Conservation (phyloP, 2,329 filamentous ascomycete species). For the Aspergillus sp. region DNA sequence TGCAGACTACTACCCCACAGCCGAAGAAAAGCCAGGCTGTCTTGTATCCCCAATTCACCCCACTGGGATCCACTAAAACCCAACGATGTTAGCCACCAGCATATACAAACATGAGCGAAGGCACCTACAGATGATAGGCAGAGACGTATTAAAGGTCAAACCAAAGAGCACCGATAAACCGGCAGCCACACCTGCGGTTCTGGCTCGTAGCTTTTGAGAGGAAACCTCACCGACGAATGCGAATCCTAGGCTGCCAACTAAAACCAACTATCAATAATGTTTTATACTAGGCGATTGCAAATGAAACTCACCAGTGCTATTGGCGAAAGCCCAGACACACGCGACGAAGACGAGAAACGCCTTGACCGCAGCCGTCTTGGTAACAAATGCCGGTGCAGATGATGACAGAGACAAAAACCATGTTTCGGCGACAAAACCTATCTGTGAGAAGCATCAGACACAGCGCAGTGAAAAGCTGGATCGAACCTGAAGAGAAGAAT, state of each 20-base stretch:
- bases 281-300: not conserved
- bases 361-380: not conserved
- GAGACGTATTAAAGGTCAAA: not conserved
- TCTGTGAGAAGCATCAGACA: no score
- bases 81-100: not conserved
- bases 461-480: no score
- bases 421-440: no score
- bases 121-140: not conserved
- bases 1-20: not conserved
- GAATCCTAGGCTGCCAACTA: not conserved
- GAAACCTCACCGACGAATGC: not conserved
- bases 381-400: not conserved
- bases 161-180: not conserved
- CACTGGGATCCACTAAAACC: not conserved
- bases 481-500: no score
- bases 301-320: not conserved
- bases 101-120: not conserved
- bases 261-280: not conserved
- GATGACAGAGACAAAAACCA: no score
- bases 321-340: not conserved
- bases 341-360: not conserved
- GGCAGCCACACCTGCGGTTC: not conserved
- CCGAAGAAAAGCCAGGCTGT: not conserved
- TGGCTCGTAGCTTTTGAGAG: not conserved
- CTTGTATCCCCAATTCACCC: not conserved